phyloP scores from a whole-genome alignment of 768 basidiomycete genomes.

The Leccinum uliginosum region DNA sequence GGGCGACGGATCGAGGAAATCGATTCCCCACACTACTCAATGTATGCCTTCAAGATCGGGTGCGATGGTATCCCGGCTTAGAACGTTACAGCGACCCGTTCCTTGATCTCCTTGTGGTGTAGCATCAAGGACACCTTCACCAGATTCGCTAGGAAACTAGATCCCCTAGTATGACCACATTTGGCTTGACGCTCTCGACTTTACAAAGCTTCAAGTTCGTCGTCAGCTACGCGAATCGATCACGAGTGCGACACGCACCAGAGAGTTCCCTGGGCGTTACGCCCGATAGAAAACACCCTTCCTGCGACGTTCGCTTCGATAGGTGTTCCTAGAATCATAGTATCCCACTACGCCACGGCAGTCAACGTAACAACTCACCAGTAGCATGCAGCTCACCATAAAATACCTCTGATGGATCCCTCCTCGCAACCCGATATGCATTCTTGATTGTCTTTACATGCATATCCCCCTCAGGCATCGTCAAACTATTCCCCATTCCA shows the following conservation, averaged over 20 bases:
- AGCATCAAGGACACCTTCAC: conserved; percentile 32
- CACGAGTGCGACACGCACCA: conserved; percentile 1
- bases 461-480: conserved; percentile 32
- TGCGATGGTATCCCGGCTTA: conserved; percentile 26
- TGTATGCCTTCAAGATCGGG: conserved; percentile 31
- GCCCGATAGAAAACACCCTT: conserved; percentile 26
- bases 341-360: background rate
- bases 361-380: conserved; percentile 17
- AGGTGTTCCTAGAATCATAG: conserved; percentile 32
- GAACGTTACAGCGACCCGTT: conserved; percentile 14
- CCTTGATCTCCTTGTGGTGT: conserved; percentile 27
- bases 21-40: conserved; percentile 31
- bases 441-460: conserved; percentile 31
- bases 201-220: conserved; percentile 4
- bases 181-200: conserved; percentile 27
- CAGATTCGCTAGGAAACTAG: conserved; percentile 32
- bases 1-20: conserved; percentile 29
- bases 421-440: conserved; percentile 27
- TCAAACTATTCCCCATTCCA: conserved; percentile 31
- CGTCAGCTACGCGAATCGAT: background rate
- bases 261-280: conserved; percentile 15
- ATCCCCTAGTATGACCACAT: conserved; percentile 27
- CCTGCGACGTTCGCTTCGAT: conserved; percentile 49
- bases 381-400: conserved; percentile 51
- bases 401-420: conserved; percentile 38